Conservation (phyloP, 306 rosid species). For the Malus domestica region ASM211411v1 NC_041798.1:31055001-31055500, state of each 20-base stretch:
- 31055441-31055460: neutral
- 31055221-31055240: constrained; percentile 61
- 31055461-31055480: constrained; percentile 14
- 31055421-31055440: neutral
- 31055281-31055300: neutral
- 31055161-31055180: constrained; percentile 73
- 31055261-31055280: constrained; percentile 19
- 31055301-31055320: neutral
- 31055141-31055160: constrained; percentile 94
- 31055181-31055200: constrained; percentile 84
- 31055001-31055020: neutral
- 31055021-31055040: constrained; percentile 2
- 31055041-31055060: constrained; percentile 8
- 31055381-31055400: neutral
- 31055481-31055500: neutral
- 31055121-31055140: constrained; percentile 86
- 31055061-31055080: constrained; percentile 74
- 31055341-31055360: neutral
- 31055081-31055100: constrained; percentile 79
- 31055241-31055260: constrained; percentile 69
- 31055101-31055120: constrained; percentile 85
- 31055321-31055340: neutral
- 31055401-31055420: neutral
- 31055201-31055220: constrained; percentile 84
- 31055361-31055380: neutral